These are phyloP conservation scores for Colletotrichum eremochloae DNA, from an alignment of 2,329 filamentous ascomycete genomes.

Conservation along the genomic window DNA sequence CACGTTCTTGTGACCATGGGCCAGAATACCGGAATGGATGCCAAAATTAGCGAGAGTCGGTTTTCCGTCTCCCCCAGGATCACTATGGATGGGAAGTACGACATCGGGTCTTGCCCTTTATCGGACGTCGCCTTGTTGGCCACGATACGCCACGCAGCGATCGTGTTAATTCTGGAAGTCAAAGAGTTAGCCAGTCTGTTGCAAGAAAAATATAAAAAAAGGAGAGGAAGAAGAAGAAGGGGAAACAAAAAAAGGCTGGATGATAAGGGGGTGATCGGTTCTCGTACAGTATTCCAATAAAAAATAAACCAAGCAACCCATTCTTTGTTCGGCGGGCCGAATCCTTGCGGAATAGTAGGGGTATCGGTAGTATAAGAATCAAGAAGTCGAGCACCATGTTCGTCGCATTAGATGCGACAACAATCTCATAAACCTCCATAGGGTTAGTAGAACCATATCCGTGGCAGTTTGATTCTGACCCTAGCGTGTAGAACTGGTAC, in stretches of 20 bases:
- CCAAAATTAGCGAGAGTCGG: slow-evolving; percentile 10
- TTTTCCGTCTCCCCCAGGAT: slow-evolving; percentile 25
- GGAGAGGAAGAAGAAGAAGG: too few species aligned
- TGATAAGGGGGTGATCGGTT: neutral
- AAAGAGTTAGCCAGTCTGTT: neutral
- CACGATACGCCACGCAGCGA: slow-evolving; percentile 24
- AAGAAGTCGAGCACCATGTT: slow-evolving; percentile 32
- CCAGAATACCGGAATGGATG: slow-evolving; percentile 33
- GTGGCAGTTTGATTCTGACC: slow-evolving; percentile 17
- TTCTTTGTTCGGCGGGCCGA: neutral
- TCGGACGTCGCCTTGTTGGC: slow-evolving; percentile 22
- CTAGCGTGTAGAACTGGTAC: slow-evolving; percentile 25
- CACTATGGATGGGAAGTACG: slow-evolving; percentile 20
- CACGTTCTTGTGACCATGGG: slow-evolving; percentile 11
- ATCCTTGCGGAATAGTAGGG: slow-evolving; percentile 5
- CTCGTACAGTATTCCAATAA: slow-evolving; percentile 19
- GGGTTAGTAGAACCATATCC: slow-evolving; percentile 30
- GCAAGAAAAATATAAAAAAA: too few species aligned
- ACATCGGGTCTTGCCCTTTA: slow-evolving; percentile 6
- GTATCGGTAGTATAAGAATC: slow-evolving; percentile 29
- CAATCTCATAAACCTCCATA: slow-evolving; percentile 10
- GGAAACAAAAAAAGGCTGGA: neutral
- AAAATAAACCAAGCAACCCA: slow-evolving; percentile 12
- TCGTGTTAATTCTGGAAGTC: neutral
- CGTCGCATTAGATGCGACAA: slow-evolving; percentile 13